Evolutionary conservation across 83 land plant species (phyloP).

Genomic region (Picea engelmannii): DNA sequence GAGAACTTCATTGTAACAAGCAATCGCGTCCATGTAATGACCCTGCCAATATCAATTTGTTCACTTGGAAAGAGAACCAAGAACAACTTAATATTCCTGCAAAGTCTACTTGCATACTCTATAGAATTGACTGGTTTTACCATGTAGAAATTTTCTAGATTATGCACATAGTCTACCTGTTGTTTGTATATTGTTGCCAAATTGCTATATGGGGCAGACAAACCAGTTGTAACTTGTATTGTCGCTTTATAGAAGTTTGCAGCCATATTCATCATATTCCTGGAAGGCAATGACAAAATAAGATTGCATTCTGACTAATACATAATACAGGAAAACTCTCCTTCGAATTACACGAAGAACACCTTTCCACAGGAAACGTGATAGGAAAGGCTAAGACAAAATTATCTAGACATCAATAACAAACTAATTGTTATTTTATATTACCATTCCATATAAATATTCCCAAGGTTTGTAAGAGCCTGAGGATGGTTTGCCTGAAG

Average conservation of each 20-base stretch:
- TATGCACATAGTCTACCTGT: conserved; percentile 58
- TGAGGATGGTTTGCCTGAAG: conserved; percentile 95
- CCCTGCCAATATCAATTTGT: conserved; percentile 59
- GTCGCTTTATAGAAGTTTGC: conserved; percentile 94
- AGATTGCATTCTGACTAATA: neutral
- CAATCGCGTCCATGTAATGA: conserved; percentile 91
- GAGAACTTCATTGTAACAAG: conserved; percentile 98
- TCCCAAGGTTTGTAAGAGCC: conserved; percentile 98
- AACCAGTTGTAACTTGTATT: conserved; percentile 84
- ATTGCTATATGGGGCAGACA: conserved; percentile 98
- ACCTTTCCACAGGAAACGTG: neutral
- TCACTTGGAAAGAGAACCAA: conserved; percentile 15
- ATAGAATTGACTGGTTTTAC: neutral
- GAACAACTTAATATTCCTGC: conserved; percentile 9
- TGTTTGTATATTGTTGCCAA: conserved; percentile 96
- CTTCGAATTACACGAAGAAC: neutral
- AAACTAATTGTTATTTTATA: neutral
- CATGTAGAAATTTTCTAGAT: neutral
- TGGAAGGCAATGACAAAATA: conserved; percentile 20
- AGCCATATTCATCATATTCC: conserved; percentile 88
- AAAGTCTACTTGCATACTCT: neutral
- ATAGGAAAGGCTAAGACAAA: neutral
- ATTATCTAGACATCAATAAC: neutral
- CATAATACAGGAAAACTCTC: neutral
- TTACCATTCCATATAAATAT: conserved; percentile 98